Conservation (phyloP, 2,329 filamentous ascomycete genomes). For the Hymenoscyphus albidus region DNA sequence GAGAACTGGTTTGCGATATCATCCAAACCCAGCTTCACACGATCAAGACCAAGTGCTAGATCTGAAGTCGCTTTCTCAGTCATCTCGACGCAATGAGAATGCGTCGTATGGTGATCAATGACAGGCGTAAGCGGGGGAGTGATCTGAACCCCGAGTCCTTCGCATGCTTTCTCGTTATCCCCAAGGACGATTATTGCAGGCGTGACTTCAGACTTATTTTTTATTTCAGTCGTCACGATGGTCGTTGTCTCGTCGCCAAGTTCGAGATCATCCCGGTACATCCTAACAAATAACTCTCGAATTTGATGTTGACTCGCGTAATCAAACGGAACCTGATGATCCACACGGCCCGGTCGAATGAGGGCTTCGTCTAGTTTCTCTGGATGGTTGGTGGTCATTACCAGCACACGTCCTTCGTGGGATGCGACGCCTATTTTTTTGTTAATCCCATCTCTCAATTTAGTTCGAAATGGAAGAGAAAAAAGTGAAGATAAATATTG, state of each 20-base stretch:
- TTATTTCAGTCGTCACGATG: not conserved
- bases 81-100: too few species aligned
- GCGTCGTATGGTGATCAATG: not conserved
- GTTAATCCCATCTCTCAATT: not conserved
- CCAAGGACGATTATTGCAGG: too few species aligned
- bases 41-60: too few species aligned
- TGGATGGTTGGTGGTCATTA: slow-evolving; percentile 68
- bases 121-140: slow-evolving; percentile 7
- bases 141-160: not conserved
- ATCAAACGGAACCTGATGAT: slow-evolving; percentile 54
- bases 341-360: slow-evolving; percentile 59
- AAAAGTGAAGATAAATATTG: not conserved
- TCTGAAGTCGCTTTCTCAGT: too few species aligned
- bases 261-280: slow-evolving; percentile 22
- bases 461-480: not conserved
- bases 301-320: slow-evolving; percentile 22
- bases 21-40: slow-evolving; percentile 10
- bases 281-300: slow-evolving; percentile 1
- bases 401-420: slow-evolving; percentile 62
- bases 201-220: not conserved
- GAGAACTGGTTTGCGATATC: slow-evolving; percentile 51
- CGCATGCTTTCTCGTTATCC: slow-evolving; percentile 6
- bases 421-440: slow-evolving; percentile 46
- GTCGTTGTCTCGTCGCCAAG: not conserved
- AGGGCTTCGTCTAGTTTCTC: slow-evolving; percentile 60